phyloP scores from a whole-genome alignment of 805 yeast genomes.

The Wickerhamiella brachini region DNA sequence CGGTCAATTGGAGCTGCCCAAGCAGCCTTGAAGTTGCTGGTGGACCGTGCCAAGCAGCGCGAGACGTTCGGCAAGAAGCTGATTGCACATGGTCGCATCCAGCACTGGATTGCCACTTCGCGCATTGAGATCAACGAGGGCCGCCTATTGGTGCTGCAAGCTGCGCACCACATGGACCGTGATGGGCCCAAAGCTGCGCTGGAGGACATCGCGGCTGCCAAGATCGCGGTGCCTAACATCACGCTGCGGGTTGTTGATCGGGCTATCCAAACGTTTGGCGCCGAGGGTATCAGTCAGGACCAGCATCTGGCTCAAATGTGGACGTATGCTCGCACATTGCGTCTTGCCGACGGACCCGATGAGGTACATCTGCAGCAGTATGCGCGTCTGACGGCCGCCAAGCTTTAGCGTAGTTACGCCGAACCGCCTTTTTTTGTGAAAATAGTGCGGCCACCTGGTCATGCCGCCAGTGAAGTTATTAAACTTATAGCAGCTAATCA shows the following conservation, averaged over 20 bases:
- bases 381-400: conserved; percentile 26
- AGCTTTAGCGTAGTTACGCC: too few species aligned
- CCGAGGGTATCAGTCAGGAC: conserved; percentile 51
- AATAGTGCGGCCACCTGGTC: too few species aligned
- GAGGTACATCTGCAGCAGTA: conserved; percentile 49
- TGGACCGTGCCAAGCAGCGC: conserved; percentile 37
- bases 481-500: too few species aligned
- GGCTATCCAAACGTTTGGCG: conserved; percentile 52
- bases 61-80: conserved; percentile 39
- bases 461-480: too few species aligned
- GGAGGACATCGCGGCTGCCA: conserved; percentile 47
- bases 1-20: conserved; percentile 49
- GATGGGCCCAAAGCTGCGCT: conserved; percentile 41
- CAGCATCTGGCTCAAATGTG: conserved; percentile 42
- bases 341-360: conserved; percentile 61
- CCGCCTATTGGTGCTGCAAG: conserved; percentile 40
- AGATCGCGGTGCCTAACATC: conserved; percentile 48
- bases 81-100: conserved; percentile 37
- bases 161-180: conserved; percentile 46
- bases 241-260: conserved; percentile 40
- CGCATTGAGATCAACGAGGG: conserved; percentile 43
- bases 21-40: conserved; percentile 35
- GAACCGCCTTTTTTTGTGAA: too few species aligned
- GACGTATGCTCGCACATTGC: conserved; percentile 38
- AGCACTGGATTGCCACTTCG: conserved; percentile 36